A percentile compares a stretch with the other conserved stretches of the same genome.
phyloP scores from a whole-genome alignment of 148 eudicot genomes.

The Nepenthes gracilis region DNA sequence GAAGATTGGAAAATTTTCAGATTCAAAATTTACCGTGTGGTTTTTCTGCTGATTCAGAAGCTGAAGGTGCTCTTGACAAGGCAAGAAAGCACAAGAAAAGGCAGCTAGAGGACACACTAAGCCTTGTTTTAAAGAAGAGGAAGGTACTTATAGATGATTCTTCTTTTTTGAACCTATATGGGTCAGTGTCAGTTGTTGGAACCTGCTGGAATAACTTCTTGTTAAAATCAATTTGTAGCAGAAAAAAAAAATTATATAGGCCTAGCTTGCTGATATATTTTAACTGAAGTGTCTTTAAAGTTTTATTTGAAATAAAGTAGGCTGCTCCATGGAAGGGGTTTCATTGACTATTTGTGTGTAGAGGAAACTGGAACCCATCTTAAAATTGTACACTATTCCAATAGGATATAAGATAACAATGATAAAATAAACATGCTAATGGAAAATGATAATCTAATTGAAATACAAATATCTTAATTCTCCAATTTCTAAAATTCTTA shows the following conservation, averaged over 20 bases:
- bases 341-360: no score
- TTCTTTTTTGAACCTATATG: not conserved
- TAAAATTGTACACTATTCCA: no score
- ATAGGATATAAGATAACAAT: no score
- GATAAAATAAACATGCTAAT: no score
- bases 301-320: no score
- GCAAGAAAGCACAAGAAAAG: constrained; percentile 98
- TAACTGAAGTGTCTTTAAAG: not conserved
- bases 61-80: constrained; percentile 98
- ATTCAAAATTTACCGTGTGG: not conserved
- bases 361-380: no score
- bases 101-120: constrained; percentile 86
- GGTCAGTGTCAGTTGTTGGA: not conserved
- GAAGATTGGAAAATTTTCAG: not conserved
- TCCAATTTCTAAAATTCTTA: no score
- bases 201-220: no score
- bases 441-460: no score
- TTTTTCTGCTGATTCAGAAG: constrained; percentile 43
- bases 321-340: no score
- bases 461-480: no score
- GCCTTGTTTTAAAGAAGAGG: constrained; percentile 75
- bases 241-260: not conserved
- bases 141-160: constrained; percentile 32
- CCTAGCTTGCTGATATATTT: not conserved
- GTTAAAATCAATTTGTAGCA: no score